Evolutionary conservation across 2,329 filamentous ascomycete genomes (phyloP), one percentile per base, ranked within the genome.

Genomic region (Fusarium armeniacum): DNA sequence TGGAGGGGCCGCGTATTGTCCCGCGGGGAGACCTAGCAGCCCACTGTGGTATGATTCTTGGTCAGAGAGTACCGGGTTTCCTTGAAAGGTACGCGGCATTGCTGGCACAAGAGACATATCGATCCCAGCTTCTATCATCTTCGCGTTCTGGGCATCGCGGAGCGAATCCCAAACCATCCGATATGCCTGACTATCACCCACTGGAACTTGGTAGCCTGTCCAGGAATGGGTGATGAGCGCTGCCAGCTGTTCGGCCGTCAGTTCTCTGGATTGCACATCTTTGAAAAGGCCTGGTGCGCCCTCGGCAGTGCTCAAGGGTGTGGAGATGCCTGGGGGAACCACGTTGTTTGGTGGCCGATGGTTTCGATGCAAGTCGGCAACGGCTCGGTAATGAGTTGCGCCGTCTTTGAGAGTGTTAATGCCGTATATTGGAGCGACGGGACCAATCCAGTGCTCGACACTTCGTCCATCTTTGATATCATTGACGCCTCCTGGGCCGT

Each of bases 401-500:
- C 26, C 9, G n/a, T 60, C 36, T 3, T 36, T 20, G 4, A 20
- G n/a, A n/a, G 49, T 18, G 18, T 12, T 10, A 10, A 60, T 36
- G 35, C 58, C 62, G 40, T 74, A 74, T 15, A 64, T 11, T 44
- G 71, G 53, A 18, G 52, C 60, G 15, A 62, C 13, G 24, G 74
- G 74, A 5, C 74, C 74, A 43, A 76, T 61, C 71, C 73, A 75
- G 20, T 76, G 62, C 30, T 69, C 65, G 6, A 67, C 18, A 3
- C n/a, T 28, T 26, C 24, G 41, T 12, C 74, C 74, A 33, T 66
- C 64, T 35, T 77, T 73, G 43, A 50, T 20, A 15, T 67, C 62
- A 44, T 74, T 18, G 36, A 78, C 69, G 13, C 77, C 78, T 7
- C 3, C 22, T 8, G 73, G 52, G 3, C 76, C 76, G 41, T 75